These are phyloP conservation scores for Pugionium cornutum DNA, from an alignment of 345 rosid genomes.

Conservation along the genomic window DNA sequence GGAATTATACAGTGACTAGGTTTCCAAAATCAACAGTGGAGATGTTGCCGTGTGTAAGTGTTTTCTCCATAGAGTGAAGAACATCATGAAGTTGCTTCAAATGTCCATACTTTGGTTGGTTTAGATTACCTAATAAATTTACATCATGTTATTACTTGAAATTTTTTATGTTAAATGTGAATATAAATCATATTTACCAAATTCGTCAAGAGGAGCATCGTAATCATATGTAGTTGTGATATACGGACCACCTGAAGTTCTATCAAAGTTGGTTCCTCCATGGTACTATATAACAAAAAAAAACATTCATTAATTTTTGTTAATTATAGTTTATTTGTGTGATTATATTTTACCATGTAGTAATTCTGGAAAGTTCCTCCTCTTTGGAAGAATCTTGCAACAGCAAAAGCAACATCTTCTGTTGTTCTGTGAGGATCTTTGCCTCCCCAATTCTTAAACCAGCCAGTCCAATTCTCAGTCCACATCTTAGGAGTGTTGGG, in stretches of 20 bases:
- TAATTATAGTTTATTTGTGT: background rate
- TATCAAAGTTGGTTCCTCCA: constrained; percentile 72
- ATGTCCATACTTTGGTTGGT: constrained; percentile 80
- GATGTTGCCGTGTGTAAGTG: constrained; percentile 57
- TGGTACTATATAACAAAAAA: constrained; percentile 48
- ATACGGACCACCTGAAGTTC: constrained; percentile 66
- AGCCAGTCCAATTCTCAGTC: constrained; percentile 75
- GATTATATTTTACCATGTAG: constrained; percentile 50
- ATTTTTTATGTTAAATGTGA: background rate
- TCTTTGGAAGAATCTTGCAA: constrained; percentile 55
- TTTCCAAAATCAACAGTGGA: constrained; percentile 46
- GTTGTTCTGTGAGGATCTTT: constrained; percentile 52
- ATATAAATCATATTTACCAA: constrained; percentile 37
- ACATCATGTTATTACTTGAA: background rate
- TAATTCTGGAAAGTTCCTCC: constrained; percentile 65
- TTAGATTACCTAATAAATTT: constrained; percentile 51
- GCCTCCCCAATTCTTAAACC: constrained; percentile 61
- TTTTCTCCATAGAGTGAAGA: constrained; percentile 52
- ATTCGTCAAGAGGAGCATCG: constrained; percentile 64
- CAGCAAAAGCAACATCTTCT: constrained; percentile 61
- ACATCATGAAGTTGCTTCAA: constrained; percentile 62
- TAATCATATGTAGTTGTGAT: constrained; percentile 62
- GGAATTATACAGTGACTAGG: constrained; percentile 33
- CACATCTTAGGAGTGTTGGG: constrained; percentile 58
- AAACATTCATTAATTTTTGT: background rate